Evolutionary conservation across 2,329 filamentous ascomycete species (phyloP).

Genomic region (Dactylellina leptospora): DNA sequence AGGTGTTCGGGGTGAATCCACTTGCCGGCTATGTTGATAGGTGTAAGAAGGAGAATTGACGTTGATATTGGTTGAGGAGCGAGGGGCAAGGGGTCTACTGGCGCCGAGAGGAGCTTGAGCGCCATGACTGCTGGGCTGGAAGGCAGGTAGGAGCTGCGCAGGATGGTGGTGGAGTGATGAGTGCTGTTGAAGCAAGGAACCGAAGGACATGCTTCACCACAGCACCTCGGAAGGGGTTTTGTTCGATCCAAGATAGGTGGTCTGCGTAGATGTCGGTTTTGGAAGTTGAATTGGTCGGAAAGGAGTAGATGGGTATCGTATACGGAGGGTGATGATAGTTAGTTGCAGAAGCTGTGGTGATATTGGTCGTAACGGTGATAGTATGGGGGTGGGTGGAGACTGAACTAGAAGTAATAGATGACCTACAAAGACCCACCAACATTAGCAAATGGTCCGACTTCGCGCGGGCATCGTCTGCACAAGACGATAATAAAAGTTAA

Average conservation of each 20-base stretch:
- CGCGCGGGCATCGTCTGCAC: slow-evolving; percentile 23
- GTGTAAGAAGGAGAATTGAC: neutral
- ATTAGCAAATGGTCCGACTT: slow-evolving; percentile 43
- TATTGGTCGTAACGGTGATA: neutral
- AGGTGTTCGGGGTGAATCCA: slow-evolving; percentile 48
- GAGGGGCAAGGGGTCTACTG: slow-evolving; percentile 25
- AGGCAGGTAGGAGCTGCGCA: slow-evolving; percentile 42
- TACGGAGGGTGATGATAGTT: neutral
- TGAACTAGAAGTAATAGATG: slow-evolving; percentile 20
- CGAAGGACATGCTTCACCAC: slow-evolving; percentile 53
- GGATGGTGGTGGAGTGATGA: slow-evolving; percentile 50
- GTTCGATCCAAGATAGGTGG: slow-evolving; percentile 15
- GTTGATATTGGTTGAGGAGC: slow-evolving; percentile 20
- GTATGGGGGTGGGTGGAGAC: slow-evolving; percentile 14
- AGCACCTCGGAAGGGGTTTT: slow-evolving; percentile 5
- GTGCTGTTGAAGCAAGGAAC: slow-evolving; percentile 52
- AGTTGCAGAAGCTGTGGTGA: slow-evolving; percentile 1
- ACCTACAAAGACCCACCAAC: slow-evolving; percentile 36
- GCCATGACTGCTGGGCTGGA: slow-evolving; percentile 42
- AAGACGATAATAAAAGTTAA: neutral
- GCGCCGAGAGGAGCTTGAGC: slow-evolving; percentile 26
- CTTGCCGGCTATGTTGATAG: slow-evolving; percentile 9
- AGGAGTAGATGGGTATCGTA: neutral
- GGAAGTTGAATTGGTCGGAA: no score
- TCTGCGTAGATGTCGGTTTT: neutral